phyloP scores from a whole-genome alignment of 345 rosid genomes.

The Aurinia saxatilis region DNA sequence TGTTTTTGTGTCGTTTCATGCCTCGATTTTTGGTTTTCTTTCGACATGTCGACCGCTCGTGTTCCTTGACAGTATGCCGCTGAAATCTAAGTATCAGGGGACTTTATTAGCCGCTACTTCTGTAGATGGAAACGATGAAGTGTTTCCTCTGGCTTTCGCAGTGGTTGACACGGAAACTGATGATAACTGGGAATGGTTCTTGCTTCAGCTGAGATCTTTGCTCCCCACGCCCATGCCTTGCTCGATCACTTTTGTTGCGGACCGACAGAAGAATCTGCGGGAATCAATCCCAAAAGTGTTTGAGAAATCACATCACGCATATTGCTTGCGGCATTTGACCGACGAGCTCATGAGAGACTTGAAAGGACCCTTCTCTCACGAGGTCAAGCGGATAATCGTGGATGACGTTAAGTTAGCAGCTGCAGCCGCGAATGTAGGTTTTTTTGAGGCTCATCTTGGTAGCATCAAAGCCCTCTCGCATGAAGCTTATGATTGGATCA shows the following conservation, averaged over 20 bases:
- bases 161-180: conserved; percentile 75
- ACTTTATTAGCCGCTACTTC: conserved; percentile 79
- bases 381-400: conserved; percentile 68
- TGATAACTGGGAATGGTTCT: conserved; percentile 93
- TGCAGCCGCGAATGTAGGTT: conserved; percentile 51
- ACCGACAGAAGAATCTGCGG: conserved; percentile 66
- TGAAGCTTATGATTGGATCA: conserved; percentile 81
- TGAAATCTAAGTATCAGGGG: conserved; percentile 93
- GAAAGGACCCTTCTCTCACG: conserved; percentile 90
- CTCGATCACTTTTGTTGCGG: conserved; percentile 76
- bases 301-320: conserved; percentile 54
- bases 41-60: conserved; percentile 88
- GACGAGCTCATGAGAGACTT: conserved; percentile 71
- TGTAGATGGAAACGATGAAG: conserved; percentile 73
- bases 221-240: conserved; percentile 38
- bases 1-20: conserved; percentile 81
- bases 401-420: conserved; percentile 80
- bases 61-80: conserved; percentile 71
- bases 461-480: conserved; percentile 69
- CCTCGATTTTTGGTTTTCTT: conserved; percentile 63
- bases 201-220: conserved; percentile 64
- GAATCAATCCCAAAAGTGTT: conserved; percentile 63
- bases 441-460: conserved; percentile 52
- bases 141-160: conserved; percentile 80
- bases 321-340: conserved; percentile 61